Evolutionary conservation across 345 rosid genomes (phyloP).

Genomic region (Toxicodendron radicans): DNA sequence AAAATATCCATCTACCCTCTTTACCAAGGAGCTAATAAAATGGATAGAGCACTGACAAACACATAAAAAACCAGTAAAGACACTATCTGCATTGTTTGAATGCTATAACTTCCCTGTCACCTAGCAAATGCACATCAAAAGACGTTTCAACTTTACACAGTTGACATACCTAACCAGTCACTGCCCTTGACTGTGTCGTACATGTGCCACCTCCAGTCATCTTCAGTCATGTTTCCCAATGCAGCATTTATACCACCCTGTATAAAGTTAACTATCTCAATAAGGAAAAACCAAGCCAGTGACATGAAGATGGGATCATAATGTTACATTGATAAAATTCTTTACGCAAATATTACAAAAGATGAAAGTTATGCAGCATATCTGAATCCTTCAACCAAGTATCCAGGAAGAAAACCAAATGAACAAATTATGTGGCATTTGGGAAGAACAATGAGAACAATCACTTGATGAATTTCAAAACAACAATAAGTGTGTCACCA

Average conservation of each 20-base stretch:
- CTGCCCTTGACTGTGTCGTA: slow-evolving; percentile 99
- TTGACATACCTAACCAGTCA: slow-evolving; percentile 85
- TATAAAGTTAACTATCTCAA: slow-evolving; percentile 17
- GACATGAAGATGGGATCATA: neutral
- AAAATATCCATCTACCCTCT: neutral
- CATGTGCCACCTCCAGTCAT: slow-evolving; percentile 99
- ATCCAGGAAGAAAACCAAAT: neutral
- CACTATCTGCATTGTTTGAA: neutral
- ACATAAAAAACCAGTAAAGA: neutral
- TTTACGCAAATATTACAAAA: neutral
- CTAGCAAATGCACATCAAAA: neutral
- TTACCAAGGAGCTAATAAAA: neutral
- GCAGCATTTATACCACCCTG: slow-evolving; percentile 99
- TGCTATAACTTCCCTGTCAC: neutral
- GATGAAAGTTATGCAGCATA: neutral
- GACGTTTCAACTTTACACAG: neutral
- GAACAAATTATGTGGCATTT: neutral
- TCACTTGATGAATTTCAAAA: neutral
- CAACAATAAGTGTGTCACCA: neutral
- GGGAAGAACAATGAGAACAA: neutral
- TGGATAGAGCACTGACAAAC: neutral
- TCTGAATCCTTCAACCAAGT: neutral
- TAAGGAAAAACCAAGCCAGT: slow-evolving; percentile 8
- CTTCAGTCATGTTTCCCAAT: slow-evolving; percentile 94
- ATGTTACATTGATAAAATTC: neutral